Percentiles rank a stretch among this genome's conserved stretches.
These are phyloP conservation scores for Mycena belliarum DNA, from an alignment of 768 basidiomycete genomes.

Conservation along the genomic window DNA sequence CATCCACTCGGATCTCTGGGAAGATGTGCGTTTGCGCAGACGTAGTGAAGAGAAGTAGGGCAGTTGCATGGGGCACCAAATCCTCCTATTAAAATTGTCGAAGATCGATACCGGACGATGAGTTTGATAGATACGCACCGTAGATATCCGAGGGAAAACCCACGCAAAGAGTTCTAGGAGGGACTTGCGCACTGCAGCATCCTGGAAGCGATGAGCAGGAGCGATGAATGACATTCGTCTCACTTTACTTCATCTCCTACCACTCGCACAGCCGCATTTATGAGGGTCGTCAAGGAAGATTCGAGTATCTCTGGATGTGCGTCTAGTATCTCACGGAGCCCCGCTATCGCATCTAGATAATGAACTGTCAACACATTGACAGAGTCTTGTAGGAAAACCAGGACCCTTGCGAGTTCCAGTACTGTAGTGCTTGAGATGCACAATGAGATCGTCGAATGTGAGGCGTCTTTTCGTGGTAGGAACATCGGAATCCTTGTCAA, in stretches of 20 bases:
- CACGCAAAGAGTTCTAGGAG: slow-evolving; percentile 70
- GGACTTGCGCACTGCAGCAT: slow-evolving; percentile 74
- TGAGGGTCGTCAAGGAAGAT: slow-evolving; percentile 51
- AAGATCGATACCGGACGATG: neutral
- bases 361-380: neutral
- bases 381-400: neutral
- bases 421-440: slow-evolving; percentile 84
- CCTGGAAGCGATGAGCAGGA: slow-evolving; percentile 46
- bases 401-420: slow-evolving; percentile 71
- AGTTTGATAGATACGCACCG: slow-evolving; percentile 38
- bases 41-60: slow-evolving; percentile 81
- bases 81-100: slow-evolving; percentile 50
- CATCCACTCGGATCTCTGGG: slow-evolving; percentile 91
- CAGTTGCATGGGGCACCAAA: slow-evolving; percentile 70
- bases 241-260: slow-evolving; percentile 75
- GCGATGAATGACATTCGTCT: neutral
- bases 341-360: slow-evolving; percentile 65
- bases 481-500: slow-evolving; percentile 51
- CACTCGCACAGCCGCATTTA: slow-evolving; percentile 65
- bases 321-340: slow-evolving; percentile 72
- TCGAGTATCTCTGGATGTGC: slow-evolving; percentile 57
- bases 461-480: slow-evolving; percentile 80
- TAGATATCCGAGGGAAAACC: slow-evolving; percentile 65
- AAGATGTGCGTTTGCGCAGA: slow-evolving; percentile 95
- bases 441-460: slow-evolving; percentile 73